Percentiles rank a stretch among this genome's conserved stretches.
Conservation (phyloP, 1,139 yeast species). For the Hanseniaspora gamundiae region DNA sequence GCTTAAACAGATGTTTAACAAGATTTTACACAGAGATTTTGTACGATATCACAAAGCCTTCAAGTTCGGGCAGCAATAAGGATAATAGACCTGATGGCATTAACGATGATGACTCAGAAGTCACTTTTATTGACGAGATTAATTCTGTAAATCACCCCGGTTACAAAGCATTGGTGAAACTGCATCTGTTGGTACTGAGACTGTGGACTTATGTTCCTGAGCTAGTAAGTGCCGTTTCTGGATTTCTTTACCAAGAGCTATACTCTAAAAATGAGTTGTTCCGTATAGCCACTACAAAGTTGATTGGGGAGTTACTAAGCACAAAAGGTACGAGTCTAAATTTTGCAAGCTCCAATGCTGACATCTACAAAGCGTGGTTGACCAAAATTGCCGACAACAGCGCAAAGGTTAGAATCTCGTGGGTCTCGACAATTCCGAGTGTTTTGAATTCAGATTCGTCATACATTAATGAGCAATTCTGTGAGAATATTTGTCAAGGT, state of each 20-base stretch:
- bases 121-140: constrained; percentile 7
- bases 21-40: constrained; percentile 71
- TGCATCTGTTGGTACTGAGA: constrained; percentile 53
- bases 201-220: constrained; percentile 77
- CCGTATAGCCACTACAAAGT: constrained; percentile 57
- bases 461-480: constrained; percentile 31
- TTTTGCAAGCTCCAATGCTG: constrained; percentile 47
- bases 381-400: constrained; percentile 64
- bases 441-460: constrained; percentile 26
- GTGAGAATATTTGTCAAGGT: constrained; percentile 43
- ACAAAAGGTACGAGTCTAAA: constrained; percentile 39
- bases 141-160: constrained; percentile 21
- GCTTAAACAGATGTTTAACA: constrained; percentile 68
- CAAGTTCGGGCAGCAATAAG: constrained; percentile 8
- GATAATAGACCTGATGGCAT: constrained; percentile 19
- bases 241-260: constrained; percentile 70
- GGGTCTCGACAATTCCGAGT: constrained; percentile 50
- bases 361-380: constrained; percentile 61
- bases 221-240: constrained; percentile 59
- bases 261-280: constrained; percentile 56
- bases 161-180: constrained; percentile 37
- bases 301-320: constrained; percentile 53
- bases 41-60: constrained; percentile 31
- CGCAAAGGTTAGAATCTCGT: constrained; percentile 48
- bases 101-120: constrained; percentile 22